Percentiles rank a stretch among this genome's conserved stretches.
Conservation (phyloP, 164 flowering plant species). For the Magnolia officinalis region DNA sequence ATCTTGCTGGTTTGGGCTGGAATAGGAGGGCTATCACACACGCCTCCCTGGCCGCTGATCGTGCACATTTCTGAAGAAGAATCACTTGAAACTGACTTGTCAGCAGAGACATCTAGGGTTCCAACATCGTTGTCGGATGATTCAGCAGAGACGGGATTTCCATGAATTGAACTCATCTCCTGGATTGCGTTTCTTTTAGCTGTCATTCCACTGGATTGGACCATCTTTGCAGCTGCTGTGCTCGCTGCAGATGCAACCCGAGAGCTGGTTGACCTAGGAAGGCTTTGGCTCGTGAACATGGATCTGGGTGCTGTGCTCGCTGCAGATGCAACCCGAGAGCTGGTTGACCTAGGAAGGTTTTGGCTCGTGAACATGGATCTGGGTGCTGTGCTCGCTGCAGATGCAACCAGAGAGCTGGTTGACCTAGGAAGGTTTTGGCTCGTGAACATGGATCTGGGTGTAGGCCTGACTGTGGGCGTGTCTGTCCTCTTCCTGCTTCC, state of each 20-base stretch:
- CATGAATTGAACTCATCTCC: background rate
- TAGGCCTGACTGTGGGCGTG: slow-evolving; percentile 13
- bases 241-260: slow-evolving; percentile 1
- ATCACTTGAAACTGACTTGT: slow-evolving; percentile 9
- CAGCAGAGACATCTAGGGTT: background rate
- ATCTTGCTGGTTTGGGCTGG: slow-evolving; percentile 3
- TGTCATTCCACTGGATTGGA: slow-evolving; percentile 16
- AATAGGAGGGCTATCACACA: slow-evolving; percentile 21
- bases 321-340: too few species aligned
- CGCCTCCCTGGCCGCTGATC: background rate
- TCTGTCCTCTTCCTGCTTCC: slow-evolving; percentile 19
- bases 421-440: too few species aligned
- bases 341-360: too few species aligned
- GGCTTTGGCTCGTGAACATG: slow-evolving; percentile 1
- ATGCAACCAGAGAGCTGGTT: too few species aligned
- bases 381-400: too few species aligned
- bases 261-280: background rate
- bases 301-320: too few species aligned
- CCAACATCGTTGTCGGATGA: background rate
- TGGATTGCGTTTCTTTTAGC: background rate
- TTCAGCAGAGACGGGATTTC: background rate
- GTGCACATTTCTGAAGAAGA: slow-evolving; percentile 11
- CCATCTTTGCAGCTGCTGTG: slow-evolving; percentile 26
- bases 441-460: too few species aligned
- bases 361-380: too few species aligned